Evolutionary conservation across 176 grass and related monocot genomes (phyloP), one percentile per base, ranked within the genome.

Genomic region (Musa itinerans): DNA sequence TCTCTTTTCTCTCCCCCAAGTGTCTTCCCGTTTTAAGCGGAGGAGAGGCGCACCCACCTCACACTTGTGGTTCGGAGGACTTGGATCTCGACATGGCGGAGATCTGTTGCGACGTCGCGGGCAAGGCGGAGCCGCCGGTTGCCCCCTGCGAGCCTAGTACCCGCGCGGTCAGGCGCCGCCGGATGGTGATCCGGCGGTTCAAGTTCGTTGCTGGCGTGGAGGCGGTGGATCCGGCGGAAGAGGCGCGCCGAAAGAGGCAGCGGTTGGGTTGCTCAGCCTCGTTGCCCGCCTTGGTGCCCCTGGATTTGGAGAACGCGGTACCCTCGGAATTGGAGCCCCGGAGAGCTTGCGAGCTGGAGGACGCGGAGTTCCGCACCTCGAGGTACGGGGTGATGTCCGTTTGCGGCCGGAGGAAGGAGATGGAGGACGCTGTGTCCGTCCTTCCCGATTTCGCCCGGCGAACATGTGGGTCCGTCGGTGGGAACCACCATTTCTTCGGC

Each of bases 401-500:
- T 34, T 90, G 93, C 11, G 88, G 88, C 0, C 74, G 88, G 1
- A 11, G 84, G 70, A 52, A 78, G 43, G 88, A 86, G 69, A 90
- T 90, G 88, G 88, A 90, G 84, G 88, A 90, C 66, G 81, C 88
- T 51, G 84, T 90, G 54, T 86, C 74, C 65, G 75, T 90, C 11
- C 83, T 57, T 1, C 76, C 69, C 2, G 85, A 51, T 26, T 90
- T 96, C 80, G 54, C 83, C 54, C 62, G 55, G 79, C 76, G 9
- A 69, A 8, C 17, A 9, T 43, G 14, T 62, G 17, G 57, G 10
- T 15, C 20, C 20, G 4, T 9, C 57, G 57, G 17, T 17, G 25
- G 22, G 19, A 79, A 15, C 8, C 63, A 87, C 83, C 84, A 96
- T 78, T 96, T 92, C 89, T 96, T 92, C 76, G 93, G 76, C 48